Base-by-base conservation (phyloP, 306 rosid genomes). In the Amphicarpaea edgeworthii region DNA sequence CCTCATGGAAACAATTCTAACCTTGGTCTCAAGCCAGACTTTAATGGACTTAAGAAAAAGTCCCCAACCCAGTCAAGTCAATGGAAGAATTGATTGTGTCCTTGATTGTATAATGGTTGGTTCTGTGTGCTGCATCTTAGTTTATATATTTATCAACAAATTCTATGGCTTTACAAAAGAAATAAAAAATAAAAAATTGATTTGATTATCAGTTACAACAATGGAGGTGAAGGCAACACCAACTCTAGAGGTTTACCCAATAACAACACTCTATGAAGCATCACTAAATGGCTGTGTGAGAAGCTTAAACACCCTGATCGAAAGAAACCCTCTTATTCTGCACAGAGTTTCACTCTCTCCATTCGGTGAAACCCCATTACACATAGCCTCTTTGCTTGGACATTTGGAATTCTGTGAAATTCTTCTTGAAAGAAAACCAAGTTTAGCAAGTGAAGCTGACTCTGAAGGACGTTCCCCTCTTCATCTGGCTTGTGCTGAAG, bases 401-500 rank as follows among this genome's bases (percentile, higher is more conserved):
- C 64, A 57, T 57, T 24, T 24, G 17, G 19, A 57, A 12, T 57
- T 38, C 67, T 53, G 68, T 43, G 10, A 53, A 2, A 2, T 20
- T 16, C 74, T 77, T 66, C 74, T 77, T 0, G 3, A 1, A 4
- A 51, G 6, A 17, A 77, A 77, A 7, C 68, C 68, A 0, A 16
- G 55, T 41, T 28, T 77, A 3, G 67, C 53, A 0, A 5, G 3
- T n/a, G 73, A 66, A 16, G 81, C 2, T 16, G 43, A 77, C 68
- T 53, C 74, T 9, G 54, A 53, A 40, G 68, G 81, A 41, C 76
- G 77, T 15, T 12, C 34, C 51, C 62, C 82, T 49, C 71, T 78
- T 59, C 82, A 78, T 24, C 68, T 69, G 2, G 82, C 82, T 3
- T 32, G 30, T 4, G 82, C 77, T 17, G 76, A 69, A 45, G 82